Percentiles rank a stretch among this genome's conserved stretches.
Conservation (phyloP, 2,329 filamentous ascomycete species). For the Orbilia blumenaviensis region DNA sequence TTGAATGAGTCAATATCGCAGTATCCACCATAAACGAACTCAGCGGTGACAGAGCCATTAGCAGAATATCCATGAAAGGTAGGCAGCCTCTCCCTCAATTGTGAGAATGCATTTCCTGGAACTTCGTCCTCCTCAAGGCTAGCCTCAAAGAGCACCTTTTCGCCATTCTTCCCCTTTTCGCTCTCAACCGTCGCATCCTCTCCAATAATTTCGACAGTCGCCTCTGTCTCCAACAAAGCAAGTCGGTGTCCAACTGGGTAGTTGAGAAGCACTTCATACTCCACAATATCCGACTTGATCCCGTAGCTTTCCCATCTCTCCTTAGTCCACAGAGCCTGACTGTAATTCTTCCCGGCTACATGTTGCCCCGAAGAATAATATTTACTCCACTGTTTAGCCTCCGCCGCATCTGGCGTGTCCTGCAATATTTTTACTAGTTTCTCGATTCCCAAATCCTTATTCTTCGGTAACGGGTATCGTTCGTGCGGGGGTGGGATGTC, state of each 20-base stretch:
- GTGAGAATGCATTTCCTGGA: slow-evolving; percentile 29
- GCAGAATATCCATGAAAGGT: slow-evolving; percentile 93
- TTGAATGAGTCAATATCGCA: slow-evolving; percentile 86
- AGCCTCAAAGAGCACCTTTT: slow-evolving; percentile 67
- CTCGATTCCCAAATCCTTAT: slow-evolving; percentile 24
- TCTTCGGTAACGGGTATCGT: slow-evolving; percentile 38
- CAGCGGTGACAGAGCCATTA: slow-evolving; percentile 83
- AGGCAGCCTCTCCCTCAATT: slow-evolving; percentile 67
- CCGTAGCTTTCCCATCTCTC: slow-evolving; percentile 78
- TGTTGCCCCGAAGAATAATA: slow-evolving; percentile 82
- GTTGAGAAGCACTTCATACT: slow-evolving; percentile 81
- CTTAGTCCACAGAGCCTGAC: slow-evolving; percentile 79
- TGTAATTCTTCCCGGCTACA: slow-evolving; percentile 79
- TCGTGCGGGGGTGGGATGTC: slow-evolving; percentile 31
- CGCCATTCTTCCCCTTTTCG: slow-evolving; percentile 78
- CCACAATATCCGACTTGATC: slow-evolving; percentile 69
- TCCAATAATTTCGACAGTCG: slow-evolving; percentile 62
- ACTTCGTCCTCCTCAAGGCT: slow-evolving; percentile 77
- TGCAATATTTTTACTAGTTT: slow-evolving; percentile 26
- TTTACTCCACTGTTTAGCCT: slow-evolving; percentile 72
- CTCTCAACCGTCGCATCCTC: slow-evolving; percentile 55
- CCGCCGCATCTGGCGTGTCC: slow-evolving; percentile 17
- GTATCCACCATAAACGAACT: slow-evolving; percentile 90
- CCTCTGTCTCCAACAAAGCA: slow-evolving; percentile 68
- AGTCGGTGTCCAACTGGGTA: slow-evolving; percentile 77